phyloP scores from a whole-genome alignment of 352 stramenopile genomes.

The Pythium dissimile region DNA sequence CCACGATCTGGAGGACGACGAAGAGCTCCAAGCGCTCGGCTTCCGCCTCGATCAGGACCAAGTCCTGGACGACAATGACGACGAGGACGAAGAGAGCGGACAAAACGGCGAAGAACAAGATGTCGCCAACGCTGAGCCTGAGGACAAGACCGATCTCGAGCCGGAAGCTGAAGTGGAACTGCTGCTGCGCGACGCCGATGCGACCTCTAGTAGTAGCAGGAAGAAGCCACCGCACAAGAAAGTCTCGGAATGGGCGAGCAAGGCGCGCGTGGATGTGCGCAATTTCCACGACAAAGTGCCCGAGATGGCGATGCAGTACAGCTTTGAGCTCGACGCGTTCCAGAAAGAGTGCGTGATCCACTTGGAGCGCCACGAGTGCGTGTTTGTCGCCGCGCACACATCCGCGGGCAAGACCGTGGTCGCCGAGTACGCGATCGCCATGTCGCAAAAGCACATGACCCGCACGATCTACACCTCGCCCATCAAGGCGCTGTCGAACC shows the following conservation, averaged over 20 bases:
- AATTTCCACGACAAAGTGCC: constrained; percentile 84
- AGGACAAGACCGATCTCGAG: constrained; percentile 19
- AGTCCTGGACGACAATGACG: constrained; percentile 8
- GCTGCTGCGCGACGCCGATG: constrained; percentile 30
- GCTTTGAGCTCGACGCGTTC: constrained; percentile 93
- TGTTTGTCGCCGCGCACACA: constrained; percentile 97
- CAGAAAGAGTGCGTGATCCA: constrained; percentile 96
- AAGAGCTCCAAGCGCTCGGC: constrained; percentile 51
- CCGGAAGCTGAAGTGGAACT: constrained; percentile 52
- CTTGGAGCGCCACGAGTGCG: constrained; percentile 91
- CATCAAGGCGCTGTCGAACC: constrained; percentile 98
- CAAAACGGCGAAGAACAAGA: constrained; percentile 2
- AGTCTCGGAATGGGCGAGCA: constrained; percentile 69
- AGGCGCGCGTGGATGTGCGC: constrained; percentile 63
- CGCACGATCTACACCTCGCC: constrained; percentile 97
- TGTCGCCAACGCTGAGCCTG: not conserved
- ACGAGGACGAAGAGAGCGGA: constrained; percentile 1
- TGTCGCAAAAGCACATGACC: constrained; percentile 89
- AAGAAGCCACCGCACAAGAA: constrained; percentile 20
- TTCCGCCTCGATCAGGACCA: constrained; percentile 49
- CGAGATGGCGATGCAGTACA: constrained; percentile 78
- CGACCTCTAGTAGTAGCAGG: not conserved
- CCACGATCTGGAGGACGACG: constrained; percentile 65
- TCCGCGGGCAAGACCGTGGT: constrained; percentile 97
- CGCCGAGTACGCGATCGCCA: constrained; percentile 98